Evolutionary conservation across 805 yeast species (phyloP).

Genomic region (Deakozyma indianensis): DNA sequence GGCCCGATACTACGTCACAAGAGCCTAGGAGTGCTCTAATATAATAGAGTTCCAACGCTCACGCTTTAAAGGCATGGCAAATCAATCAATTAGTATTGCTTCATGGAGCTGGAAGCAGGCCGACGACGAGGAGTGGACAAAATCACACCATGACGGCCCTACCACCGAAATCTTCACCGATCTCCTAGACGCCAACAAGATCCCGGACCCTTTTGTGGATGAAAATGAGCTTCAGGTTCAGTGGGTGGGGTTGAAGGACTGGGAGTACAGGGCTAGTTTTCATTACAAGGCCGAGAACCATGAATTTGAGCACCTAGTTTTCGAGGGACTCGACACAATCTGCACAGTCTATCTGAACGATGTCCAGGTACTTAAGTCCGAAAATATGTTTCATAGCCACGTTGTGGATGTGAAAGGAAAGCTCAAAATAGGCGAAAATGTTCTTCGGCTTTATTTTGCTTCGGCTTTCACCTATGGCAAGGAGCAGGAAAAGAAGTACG

Average conservation of each 20-base stretch:
- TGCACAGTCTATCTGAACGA: constrained; percentile 27
- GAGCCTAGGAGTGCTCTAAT: too few species aligned
- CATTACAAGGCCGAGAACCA: constrained; percentile 2
- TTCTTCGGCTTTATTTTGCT: constrained; percentile 23
- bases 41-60: too few species aligned
- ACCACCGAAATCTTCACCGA: constrained; percentile 29
- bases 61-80: too few species aligned
- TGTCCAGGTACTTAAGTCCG: constrained; percentile 18
- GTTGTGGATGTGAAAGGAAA: constrained; percentile 16
- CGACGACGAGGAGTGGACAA: constrained; percentile 7
- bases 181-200: constrained; percentile 23
- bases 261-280: constrained; percentile 30
- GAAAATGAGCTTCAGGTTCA: constrained; percentile 30
- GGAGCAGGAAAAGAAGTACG: constrained; percentile 21
- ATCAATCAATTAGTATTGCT: too few species aligned
- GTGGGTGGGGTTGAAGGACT: constrained; percentile 36
- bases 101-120: constrained; percentile 12
- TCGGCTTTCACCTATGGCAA: constrained; percentile 26
- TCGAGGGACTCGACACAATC: constrained; percentile 29
- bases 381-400: constrained; percentile 28
- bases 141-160: constrained; percentile 7
- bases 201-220: constrained; percentile 33
- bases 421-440: constrained; percentile 16
- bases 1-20: too few species aligned
- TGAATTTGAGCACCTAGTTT: constrained; percentile 13